These are phyloP conservation scores for Agaricus sinodeliciosus DNA, from an alignment of 768 basidiomycete species.

Conservation along the genomic window DNA sequence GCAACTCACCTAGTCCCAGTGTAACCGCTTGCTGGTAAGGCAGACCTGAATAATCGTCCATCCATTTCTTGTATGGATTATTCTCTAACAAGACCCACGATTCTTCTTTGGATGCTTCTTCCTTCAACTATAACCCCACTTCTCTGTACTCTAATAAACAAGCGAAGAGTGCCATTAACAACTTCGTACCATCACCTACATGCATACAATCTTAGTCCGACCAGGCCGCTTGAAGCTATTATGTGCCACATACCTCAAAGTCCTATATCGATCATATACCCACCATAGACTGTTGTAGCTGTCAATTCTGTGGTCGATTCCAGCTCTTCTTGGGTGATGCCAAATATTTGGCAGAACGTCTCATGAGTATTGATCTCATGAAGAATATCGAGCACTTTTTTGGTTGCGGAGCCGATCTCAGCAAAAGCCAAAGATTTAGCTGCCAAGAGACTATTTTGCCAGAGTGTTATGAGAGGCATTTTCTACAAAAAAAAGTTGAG, in stretches of 20 bases:
- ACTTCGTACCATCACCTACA: conserved; percentile 61
- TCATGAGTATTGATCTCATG: conserved; percentile 70
- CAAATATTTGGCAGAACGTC: conserved; percentile 64
- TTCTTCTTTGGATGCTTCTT: conserved; percentile 36
- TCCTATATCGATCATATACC: conserved; percentile 77
- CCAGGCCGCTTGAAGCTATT: neutral
- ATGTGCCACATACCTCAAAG: conserved; percentile 42
- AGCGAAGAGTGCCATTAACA: conserved; percentile 77
- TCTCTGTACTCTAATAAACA: conserved; percentile 92
- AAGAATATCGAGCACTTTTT: conserved; percentile 57
- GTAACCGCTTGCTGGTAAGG: conserved; percentile 69
- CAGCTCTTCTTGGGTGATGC: conserved; percentile 55
- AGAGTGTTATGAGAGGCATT: neutral
- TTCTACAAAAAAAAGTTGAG: neutral
- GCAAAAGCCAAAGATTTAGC: conserved; percentile 67
- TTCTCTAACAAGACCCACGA: conserved; percentile 54
- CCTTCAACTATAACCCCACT: conserved; percentile 79
- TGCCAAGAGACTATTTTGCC: conserved; percentile 51
- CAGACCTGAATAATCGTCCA: conserved; percentile 72
- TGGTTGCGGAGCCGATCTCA: conserved; percentile 55
- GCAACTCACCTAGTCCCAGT: conserved; percentile 61
- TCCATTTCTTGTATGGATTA: conserved; percentile 74
- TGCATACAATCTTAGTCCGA: neutral
- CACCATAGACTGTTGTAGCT: conserved; percentile 80
- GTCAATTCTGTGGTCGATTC: conserved; percentile 56